Base-by-base conservation (phyloP, 176 grass and related monocot genomes). In the Luzula sylvatica region DNA sequence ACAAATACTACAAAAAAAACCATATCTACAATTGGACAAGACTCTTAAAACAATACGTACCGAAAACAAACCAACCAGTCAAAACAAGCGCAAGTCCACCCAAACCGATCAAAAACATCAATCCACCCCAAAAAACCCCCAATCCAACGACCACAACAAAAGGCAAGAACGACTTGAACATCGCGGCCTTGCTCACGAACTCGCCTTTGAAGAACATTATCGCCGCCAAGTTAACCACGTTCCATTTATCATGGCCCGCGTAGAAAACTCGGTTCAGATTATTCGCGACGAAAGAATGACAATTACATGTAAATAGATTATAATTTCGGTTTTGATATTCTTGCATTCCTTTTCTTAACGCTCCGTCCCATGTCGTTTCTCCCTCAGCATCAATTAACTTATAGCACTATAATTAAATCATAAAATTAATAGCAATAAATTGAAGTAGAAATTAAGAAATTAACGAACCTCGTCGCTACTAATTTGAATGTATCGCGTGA, bases 271-370 rank as follows among this genome's bases (percentile, higher is more conserved):
- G 38, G 65, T 96, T 96, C 50, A 96, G 74, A 55, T 76, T 89
- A 53, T 96, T 89, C 6, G 47, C 84, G 0, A 96, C 90, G 5
- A 96, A 96, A 52, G 90, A 96, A 65, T 96, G 90, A 15, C 90
- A 96, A 22, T 96, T 96, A 77, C 90, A 96, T 45, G 84, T 89
- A 66, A 96, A 89, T 7, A 96, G 59, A 55, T 75, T 96, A 67
- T 96, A 96, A 30, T 55, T 79, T 63, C 77, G 82, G 77, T 82
- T 73, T 43, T 96, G 90, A 59, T 86, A 96, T 59, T 82, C 84
- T 32, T 74, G 84, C 0, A 79, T 87, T 13, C 90, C 52, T 79
- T 79, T 77, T 70, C 42, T 79, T 39, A 96, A 54, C 7, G 65
- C 50, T 2, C 67, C 81, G 1, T 96, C 90, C 90, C 90, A 96